A percentile compares a stretch with the other conserved stretches of the same genome.
Conservation (phyloP, 1,284 basidiomycete genomes). For the Cryptococcus sp. region DNA sequence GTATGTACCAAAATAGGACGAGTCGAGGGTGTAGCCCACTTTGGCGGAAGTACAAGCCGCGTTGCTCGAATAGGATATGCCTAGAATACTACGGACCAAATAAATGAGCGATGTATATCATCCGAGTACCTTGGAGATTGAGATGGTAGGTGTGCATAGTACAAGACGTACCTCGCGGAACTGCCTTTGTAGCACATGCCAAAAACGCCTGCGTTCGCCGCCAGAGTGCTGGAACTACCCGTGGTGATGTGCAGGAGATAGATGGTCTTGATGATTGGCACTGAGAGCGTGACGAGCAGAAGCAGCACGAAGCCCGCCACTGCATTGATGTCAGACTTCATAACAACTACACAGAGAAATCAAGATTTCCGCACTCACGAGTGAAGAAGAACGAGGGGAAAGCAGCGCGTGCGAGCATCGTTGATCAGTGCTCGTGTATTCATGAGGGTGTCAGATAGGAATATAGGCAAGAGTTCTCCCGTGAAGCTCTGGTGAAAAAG, state of each 20-base stretch:
- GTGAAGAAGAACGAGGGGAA: constrained; percentile 46
- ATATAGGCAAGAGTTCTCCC: neutral
- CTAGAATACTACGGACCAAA: constrained; percentile 14
- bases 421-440: neutral
- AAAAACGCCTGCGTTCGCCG: constrained; percentile 39
- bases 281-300: constrained; percentile 69
- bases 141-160: too few relatives aligned
- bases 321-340: constrained; percentile 6
- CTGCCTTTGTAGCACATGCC: constrained; percentile 37
- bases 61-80: constrained; percentile 20
- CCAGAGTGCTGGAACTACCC: neutral
- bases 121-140: too few relatives aligned
- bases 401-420: constrained; percentile 41
- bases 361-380: constrained; percentile 26
- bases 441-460: neutral
- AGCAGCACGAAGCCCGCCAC: constrained; percentile 66
- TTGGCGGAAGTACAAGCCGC: constrained; percentile 30
- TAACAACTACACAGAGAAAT: neutral
- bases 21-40: constrained; percentile 40
- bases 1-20: constrained; percentile 22
- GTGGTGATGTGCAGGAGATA: constrained; percentile 62
- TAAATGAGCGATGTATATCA: neutral
- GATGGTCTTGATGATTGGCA: constrained; percentile 70
- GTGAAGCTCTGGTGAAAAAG: too few relatives aligned
- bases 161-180: constrained; percentile 22